Evolutionary conservation across 148 eudicot species (phyloP).

Genomic region (Rhododendron ferrugineum): DNA sequence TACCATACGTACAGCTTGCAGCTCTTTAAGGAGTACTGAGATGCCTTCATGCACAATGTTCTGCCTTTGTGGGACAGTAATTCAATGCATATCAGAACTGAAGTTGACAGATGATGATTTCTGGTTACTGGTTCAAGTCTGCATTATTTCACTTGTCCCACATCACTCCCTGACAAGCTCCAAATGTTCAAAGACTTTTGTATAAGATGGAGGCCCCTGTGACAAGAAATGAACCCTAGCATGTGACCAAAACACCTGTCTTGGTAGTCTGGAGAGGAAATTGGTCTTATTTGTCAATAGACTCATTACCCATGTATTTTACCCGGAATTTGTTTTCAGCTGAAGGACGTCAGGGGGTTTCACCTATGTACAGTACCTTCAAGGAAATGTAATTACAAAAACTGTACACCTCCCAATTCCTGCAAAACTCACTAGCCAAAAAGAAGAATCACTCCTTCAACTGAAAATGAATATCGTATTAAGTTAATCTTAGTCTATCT

Average conservation of each 20-base stretch:
- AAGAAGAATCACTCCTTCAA: background rate
- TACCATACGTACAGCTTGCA: too few species aligned
- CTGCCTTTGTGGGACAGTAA: background rate
- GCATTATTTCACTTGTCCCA: background rate
- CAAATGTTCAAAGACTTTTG: background rate
- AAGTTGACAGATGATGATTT: background rate
- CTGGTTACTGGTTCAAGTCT: background rate
- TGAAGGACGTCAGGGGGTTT: background rate
- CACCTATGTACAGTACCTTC: background rate
- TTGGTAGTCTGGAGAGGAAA: background rate
- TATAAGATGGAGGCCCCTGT: background rate
- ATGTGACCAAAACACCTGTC: background rate
- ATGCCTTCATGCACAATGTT: too few species aligned
- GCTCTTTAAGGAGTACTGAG: too few species aligned
- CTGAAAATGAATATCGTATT: background rate
- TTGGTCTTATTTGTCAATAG: background rate
- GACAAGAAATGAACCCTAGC: background rate
- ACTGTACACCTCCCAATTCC: background rate
- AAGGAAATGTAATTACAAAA: background rate
- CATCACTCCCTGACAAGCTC: background rate
- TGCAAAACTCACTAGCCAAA: background rate
- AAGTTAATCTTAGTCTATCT: background rate
- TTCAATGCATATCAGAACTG: background rate
- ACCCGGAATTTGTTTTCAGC: background rate
- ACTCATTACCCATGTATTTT: background rate